Conservation (phyloP, 768 basidiomycete species). For the Exsudoporus frostii region DNA sequence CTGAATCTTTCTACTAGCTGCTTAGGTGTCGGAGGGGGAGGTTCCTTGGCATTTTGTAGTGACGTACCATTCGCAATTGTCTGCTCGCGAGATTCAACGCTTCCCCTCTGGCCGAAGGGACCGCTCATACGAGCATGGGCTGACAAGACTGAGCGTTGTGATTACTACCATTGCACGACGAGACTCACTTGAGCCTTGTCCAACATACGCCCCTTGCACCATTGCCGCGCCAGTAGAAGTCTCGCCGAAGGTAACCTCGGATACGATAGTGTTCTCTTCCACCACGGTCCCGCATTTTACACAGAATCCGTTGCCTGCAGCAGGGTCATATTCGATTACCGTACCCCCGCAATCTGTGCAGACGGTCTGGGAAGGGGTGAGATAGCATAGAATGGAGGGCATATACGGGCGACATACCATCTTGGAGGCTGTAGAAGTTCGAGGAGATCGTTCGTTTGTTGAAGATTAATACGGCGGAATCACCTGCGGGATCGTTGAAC, state of each 20-base stretch:
- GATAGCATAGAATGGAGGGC: not conserved
- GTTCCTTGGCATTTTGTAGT: not conserved
- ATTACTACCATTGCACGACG: not conserved
- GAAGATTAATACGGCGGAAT: not conserved
- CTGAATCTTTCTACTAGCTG: constrained; percentile 81
- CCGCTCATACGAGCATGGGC: constrained; percentile 82
- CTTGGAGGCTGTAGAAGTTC: not conserved
- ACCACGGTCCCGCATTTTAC: constrained; percentile 85
- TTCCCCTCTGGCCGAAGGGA: constrained; percentile 77
- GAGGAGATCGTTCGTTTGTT: not conserved
- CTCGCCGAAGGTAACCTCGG: constrained; percentile 95
- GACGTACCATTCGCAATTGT: constrained; percentile 82
- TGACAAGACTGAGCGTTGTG: constrained; percentile 27
- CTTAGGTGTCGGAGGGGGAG: not conserved
- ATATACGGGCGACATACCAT: constrained; percentile 17
- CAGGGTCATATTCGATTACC: constrained; percentile 80
- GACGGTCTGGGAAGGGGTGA: constrained; percentile 41
- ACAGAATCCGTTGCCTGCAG: constrained; percentile 84
- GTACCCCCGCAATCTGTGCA: constrained; percentile 80
- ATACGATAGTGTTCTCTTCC: constrained; percentile 91
- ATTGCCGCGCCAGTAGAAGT: constrained; percentile 88
- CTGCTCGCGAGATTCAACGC: constrained; percentile 82
- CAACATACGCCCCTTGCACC: constrained; percentile 92
- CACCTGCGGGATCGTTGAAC: not conserved
- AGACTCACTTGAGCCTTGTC: constrained; percentile 81